These are phyloP conservation scores for Sarocladiaceae sp. DNA, from an alignment of 2,329 filamentous ascomycete genomes.

Conservation along the genomic window DNA sequence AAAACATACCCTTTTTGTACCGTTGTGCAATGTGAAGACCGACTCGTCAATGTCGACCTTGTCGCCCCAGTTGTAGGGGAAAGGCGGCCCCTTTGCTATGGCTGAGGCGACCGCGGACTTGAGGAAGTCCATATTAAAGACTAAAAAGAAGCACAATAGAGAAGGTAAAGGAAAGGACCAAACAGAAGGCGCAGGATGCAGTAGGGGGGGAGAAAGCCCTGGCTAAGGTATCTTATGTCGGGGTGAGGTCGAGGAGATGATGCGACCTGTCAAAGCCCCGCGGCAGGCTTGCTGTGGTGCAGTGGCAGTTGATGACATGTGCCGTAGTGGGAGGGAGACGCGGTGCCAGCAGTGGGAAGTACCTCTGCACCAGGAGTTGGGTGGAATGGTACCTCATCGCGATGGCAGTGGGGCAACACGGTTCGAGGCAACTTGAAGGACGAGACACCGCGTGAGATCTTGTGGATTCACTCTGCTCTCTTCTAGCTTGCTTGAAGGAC, in stretches of 20 bases:
- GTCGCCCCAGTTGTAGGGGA: conserved; percentile 90
- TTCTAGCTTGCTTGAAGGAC: too few species aligned
- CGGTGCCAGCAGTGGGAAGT: background rate
- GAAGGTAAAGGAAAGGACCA: background rate
- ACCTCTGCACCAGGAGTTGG: background rate
- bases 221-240: too few species aligned
- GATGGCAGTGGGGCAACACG: too few species aligned
- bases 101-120: conserved; percentile 96
- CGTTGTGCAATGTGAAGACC: conserved; percentile 95
- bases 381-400: background rate
- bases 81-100: conserved; percentile 89
- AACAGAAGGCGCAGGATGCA: background rate
- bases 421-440: too few species aligned
- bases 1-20: conserved; percentile 70
- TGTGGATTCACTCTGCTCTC: too few species aligned
- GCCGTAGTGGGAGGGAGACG: background rate
- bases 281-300: too few species aligned
- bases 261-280: background rate
- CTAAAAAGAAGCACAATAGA: background rate
- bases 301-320: background rate
- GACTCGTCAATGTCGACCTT: conserved; percentile 87
- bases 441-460: too few species aligned
- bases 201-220: background rate
- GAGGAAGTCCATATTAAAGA: conserved; percentile 76
- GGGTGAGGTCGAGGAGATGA: background rate